Evolutionary conservation across 1,284 basidiomycete genomes (phyloP).

Genomic region (Wallemia hederae): DNA sequence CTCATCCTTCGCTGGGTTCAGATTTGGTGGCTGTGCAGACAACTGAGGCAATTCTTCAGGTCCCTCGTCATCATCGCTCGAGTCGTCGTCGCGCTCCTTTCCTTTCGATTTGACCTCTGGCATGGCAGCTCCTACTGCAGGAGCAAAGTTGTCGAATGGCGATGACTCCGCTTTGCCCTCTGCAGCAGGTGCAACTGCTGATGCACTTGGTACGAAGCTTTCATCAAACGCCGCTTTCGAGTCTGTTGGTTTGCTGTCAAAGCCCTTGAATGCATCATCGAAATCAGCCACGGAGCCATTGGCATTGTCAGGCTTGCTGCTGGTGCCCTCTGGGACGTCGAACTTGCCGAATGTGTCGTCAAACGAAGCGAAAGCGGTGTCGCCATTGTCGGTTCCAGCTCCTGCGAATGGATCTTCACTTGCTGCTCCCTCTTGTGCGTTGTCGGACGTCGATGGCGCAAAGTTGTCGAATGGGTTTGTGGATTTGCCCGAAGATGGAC

Average conservation of each 20-base stretch:
- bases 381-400: background rate
- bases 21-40: background rate
- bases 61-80: background rate
- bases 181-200: background rate
- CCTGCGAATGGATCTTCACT: background rate
- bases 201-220: background rate
- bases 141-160: background rate
- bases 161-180: background rate
- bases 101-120: background rate
- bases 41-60: background rate
- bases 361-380: background rate
- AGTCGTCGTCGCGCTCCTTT: background rate
- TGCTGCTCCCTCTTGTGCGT: no score
- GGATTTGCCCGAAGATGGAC: slow-evolving; percentile 12
- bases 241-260: background rate
- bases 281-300: background rate
- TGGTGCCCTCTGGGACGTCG: no score
- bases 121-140: background rate
- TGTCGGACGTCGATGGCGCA: background rate
- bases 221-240: background rate
- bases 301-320: no score
- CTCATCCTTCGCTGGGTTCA: background rate
- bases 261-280: background rate
- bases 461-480: slow-evolving; percentile 7
- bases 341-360: background rate